Percentiles rank a stretch among this genome's conserved stretches.
phyloP scores from a whole-genome alignment of 2,329 filamentous ascomycete species.

The Verticillium nonalfalfae region DNA sequence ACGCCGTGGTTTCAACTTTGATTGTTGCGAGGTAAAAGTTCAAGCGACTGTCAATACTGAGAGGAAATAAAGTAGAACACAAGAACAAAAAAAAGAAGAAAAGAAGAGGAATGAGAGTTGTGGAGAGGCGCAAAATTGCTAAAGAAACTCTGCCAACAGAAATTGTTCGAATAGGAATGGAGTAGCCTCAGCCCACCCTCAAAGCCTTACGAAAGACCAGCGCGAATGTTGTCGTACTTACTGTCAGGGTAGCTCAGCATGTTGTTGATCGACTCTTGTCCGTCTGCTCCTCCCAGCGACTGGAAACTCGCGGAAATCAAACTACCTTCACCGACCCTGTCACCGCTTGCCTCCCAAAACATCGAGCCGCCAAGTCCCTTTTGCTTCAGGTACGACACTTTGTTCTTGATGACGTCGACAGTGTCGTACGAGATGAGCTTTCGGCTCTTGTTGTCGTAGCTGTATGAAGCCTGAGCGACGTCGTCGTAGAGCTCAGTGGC shows the following conservation, averaged over 20 bases:
- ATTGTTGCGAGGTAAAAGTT: too few species aligned
- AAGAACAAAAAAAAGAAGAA: too few species aligned
- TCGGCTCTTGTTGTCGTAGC: slow-evolving; percentile 53
- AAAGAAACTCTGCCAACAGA: too few species aligned
- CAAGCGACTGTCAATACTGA: too few species aligned
- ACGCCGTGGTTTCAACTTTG: too few species aligned
- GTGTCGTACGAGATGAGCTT: slow-evolving; percentile 71
- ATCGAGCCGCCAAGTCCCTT: slow-evolving; percentile 67
- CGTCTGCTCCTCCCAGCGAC: slow-evolving; percentile 23
- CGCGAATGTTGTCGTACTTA: slow-evolving; percentile 47
- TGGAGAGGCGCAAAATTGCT: too few species aligned
- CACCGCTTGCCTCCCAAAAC: slow-evolving; percentile 79
- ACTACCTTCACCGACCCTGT: slow-evolving; percentile 52
- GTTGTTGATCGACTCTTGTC: slow-evolving; percentile 41
- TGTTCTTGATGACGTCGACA: slow-evolving; percentile 50
- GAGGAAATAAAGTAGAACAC: too few species aligned
- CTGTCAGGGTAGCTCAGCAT: slow-evolving; percentile 45
- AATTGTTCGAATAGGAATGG: too few species aligned
- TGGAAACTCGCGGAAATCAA: slow-evolving; percentile 46
- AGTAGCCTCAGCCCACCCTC: too few species aligned
- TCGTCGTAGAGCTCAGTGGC: slow-evolving; percentile 52
- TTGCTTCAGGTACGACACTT: slow-evolving; percentile 58
- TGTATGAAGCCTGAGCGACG: slow-evolving; percentile 58
- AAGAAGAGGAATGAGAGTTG: too few species aligned
- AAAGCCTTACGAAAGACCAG: slow-evolving; percentile 17